phyloP scores from a whole-genome alignment of 2,329 filamentous ascomycete species.

The Aspergillus sp. region DNA sequence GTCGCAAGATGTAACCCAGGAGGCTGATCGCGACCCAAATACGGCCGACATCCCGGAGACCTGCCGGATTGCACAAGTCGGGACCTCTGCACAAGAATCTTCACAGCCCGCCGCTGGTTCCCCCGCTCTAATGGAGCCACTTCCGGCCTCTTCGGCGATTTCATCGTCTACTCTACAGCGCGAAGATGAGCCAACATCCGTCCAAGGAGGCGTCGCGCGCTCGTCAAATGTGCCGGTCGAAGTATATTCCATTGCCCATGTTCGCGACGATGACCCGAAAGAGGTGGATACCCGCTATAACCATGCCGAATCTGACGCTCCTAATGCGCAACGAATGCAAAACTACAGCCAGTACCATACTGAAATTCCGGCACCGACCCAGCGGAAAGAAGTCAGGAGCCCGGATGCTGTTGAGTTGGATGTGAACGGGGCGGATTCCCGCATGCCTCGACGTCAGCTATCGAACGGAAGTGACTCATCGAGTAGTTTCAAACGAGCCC shows the following conservation, averaged over 20 bases:
- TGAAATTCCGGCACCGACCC: conserved; percentile 20
- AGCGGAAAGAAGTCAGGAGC: conserved; percentile 17
- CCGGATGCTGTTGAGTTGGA: conserved; percentile 1
- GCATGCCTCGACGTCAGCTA: conserved; percentile 50
- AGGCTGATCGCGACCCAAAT: background rate
- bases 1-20: background rate
- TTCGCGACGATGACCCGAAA: conserved; percentile 9
- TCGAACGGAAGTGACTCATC: conserved; percentile 66
- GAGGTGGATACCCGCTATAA: background rate
- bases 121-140: conserved; percentile 15
- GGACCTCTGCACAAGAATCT: conserved; percentile 20
- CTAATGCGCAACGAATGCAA: background rate
- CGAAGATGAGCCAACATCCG: background rate
- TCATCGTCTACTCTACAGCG: conserved; percentile 14
- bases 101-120: conserved; percentile 18
- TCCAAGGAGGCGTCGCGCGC: background rate
- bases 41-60: conserved; percentile 14
- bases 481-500: conserved; percentile 76
- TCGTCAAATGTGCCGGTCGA: conserved; percentile 16
- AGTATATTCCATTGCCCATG: conserved; percentile 14
- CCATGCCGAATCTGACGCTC: background rate
- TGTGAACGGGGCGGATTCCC: conserved; percentile 8
- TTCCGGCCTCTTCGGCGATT: conserved; percentile 20
- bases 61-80: conserved; percentile 21
- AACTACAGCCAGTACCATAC: background rate